These are phyloP conservation scores for Lathyrus sativus DNA, from an alignment of 306 rosid genomes.

Conservation along the genomic window DNA sequence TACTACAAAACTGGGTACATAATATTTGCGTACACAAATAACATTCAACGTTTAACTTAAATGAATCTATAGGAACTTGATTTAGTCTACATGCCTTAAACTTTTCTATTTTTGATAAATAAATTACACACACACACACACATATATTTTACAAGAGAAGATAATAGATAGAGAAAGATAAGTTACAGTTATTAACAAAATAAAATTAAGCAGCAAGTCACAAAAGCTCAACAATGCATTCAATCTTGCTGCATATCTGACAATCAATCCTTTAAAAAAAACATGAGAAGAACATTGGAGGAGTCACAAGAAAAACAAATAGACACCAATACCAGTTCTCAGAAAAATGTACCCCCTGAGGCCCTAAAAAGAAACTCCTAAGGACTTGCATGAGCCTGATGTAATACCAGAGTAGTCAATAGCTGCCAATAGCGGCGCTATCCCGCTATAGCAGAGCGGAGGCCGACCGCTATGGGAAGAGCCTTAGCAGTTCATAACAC, in stretches of 20 bases:
- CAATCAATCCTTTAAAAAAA: background rate
- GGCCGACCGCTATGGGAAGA: too few relatives aligned
- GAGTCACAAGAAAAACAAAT: background rate
- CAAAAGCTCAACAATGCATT: background rate
- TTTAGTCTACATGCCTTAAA: slow-evolving; percentile 5
- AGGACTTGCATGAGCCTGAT: background rate
- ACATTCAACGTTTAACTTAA: slow-evolving; percentile 42
- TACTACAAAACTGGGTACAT: slow-evolving; percentile 4
- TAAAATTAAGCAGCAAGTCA: background rate
- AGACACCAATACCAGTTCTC: slow-evolving; percentile 4
- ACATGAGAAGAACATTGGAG: slow-evolving; percentile 2
- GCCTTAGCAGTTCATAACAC: too few relatives aligned
- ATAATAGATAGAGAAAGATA: slow-evolving; percentile 18
- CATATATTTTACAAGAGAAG: background rate
- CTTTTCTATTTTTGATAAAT: background rate
- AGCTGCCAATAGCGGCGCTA: too few relatives aligned
- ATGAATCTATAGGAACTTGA: slow-evolving; percentile 11
- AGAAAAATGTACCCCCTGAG: background rate
- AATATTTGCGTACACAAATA: background rate
- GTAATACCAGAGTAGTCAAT: too few relatives aligned
- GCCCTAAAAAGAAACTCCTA: slow-evolving; percentile 22
- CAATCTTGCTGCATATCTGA: slow-evolving; percentile 4
- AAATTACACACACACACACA: background rate
- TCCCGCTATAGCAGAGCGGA: too few relatives aligned
- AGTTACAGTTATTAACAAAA: background rate